Base-by-base conservation (phyloP, 2,329 filamentous ascomycete species). In the Phialocephala subalpina region DNA sequence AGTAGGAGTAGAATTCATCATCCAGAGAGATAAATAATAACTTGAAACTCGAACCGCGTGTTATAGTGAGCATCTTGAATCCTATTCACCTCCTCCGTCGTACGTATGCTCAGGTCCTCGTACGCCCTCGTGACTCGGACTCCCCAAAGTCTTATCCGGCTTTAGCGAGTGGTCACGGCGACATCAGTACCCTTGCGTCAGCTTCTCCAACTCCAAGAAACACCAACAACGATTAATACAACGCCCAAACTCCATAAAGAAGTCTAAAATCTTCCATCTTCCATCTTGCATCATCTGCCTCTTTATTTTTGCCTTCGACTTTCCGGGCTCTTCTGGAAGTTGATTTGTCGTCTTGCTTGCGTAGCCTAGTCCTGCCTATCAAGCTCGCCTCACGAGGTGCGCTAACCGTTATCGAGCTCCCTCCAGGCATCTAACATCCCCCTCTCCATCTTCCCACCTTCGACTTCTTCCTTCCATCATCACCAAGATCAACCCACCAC, bases 351-450 rank as follows among this genome's bases (percentile, higher is more conserved):
- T 52, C 57, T 20, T 20, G 52, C 36, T 67, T 69, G 64, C 65
- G 64, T 63, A 67, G 55, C 56, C 40, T 53, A 7, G 29, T 33
- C 59, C 58, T 60, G 61, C 65, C 67, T 66, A 40, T n/a, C 45
- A 38, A 27, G 38, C 14, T 58, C 33, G 53, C 47, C 22, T 36
- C 49, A 18, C 45, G 42, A 33, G 29, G 25, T 35, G 36, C 38
- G 33, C 38, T n/a, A 47, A 56, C 63, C 58, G 65, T 69, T 66
- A 65, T 67, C 68, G 59, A 67, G 47, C 65, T 66, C 67, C 58
- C 65, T 66, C 67, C 58, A 68, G 65, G 64, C 61, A 66, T 64
- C 55, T 49, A 22, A 5, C 20, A n/a, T 25, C 60, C 60, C 60
- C 57, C 62, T 42, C 55, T 55, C 62, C 62, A 45, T 65, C 29